Base-by-base conservation (phyloP, 2,329 filamentous ascomycete genomes). In the Aspergillus sp. region DNA sequence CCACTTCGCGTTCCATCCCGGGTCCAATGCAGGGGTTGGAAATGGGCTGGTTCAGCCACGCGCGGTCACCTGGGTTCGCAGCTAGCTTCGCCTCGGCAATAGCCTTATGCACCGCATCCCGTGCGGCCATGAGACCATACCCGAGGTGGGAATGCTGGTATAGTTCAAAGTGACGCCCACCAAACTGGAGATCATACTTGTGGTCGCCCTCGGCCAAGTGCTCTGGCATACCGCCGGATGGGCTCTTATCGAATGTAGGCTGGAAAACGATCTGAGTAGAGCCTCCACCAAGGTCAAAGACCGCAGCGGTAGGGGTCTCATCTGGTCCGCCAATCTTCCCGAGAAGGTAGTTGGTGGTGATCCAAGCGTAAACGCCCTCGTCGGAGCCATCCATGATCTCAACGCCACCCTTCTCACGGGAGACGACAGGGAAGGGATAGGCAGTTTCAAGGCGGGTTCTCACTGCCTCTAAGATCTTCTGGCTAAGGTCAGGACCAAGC, bases 231-330 rank as follows among this genome's bases (percentile, higher is more conserved):
- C 92, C 93, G 61, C 90, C 90, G 50, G 83, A 80, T 55, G 84
- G 77, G 56, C 84, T 84, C 55, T 85, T 84, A 73, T 90, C 89
- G 78, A 96, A 99, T 52, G 89, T 96, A 21, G 96, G 96, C 81
- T 99, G 87, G 76, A 98, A 99, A 66, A 99, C 96, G 71, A 99
- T 97, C 79, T 99, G 95, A 14, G 96, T 99, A 21, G 93, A 97
- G 54, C 95, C 95, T 69, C 95, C 95, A 62, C 95, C 95, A 49
- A 99, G 88, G 73, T 99, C 95, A 70, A 99, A 96, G 58, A 97
- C 87, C 51, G 95, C 95, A 41, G 95, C 96, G 2, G 95, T 98
- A 51, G 91, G 90, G 62, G 86, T 91, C 74, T 93, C 87, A 72
- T 97, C 93, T 2, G 92, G 90, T 11, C 90, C 90, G 59, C 95